These are phyloP conservation scores for Agaricus bisporus DNA, from an alignment of 768 basidiomycete species.

Conservation along the genomic window DNA sequence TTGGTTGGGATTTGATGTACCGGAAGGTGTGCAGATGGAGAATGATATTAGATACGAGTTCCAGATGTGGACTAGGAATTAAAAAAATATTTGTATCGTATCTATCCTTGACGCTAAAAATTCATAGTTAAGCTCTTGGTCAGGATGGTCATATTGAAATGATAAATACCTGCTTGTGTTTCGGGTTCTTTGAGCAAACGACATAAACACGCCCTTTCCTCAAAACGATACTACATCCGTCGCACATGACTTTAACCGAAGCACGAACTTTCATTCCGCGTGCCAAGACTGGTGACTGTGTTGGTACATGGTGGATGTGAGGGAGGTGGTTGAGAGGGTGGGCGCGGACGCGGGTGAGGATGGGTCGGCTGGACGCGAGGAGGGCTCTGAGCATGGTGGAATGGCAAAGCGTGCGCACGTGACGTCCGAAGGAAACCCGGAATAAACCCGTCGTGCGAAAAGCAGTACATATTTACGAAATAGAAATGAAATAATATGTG, in stretches of 20 bases:
- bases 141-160: neutral
- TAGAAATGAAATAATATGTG: no score
- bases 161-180: conserved; percentile 86
- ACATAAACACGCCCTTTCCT: conserved; percentile 91
- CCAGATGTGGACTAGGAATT: conserved; percentile 84
- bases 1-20: conserved; percentile 81
- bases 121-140: conserved; percentile 11
- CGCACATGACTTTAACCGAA: conserved; percentile 92
- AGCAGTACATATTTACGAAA: no score
- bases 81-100: neutral
- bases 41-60: conserved; percentile 83
- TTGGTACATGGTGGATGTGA: conserved; percentile 20
- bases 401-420: neutral
- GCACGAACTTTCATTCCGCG: conserved; percentile 96
- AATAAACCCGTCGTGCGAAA: no score
- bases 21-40: conserved; percentile 72
- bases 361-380: conserved; percentile 54
- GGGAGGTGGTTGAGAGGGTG: conserved; percentile 12
- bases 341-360: conserved; percentile 45
- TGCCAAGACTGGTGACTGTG: conserved; percentile 27
- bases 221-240: conserved; percentile 84
- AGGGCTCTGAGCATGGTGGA: conserved; percentile 56
- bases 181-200: conserved; percentile 89
- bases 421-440: neutral
- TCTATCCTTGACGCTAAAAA: conserved; percentile 61